Percentiles rank a stretch among this genome's conserved stretches.
These are phyloP conservation scores for Ploettnerulaceae sp. DNA, from an alignment of 2,329 filamentous ascomycete species.

Conservation along the genomic window DNA sequence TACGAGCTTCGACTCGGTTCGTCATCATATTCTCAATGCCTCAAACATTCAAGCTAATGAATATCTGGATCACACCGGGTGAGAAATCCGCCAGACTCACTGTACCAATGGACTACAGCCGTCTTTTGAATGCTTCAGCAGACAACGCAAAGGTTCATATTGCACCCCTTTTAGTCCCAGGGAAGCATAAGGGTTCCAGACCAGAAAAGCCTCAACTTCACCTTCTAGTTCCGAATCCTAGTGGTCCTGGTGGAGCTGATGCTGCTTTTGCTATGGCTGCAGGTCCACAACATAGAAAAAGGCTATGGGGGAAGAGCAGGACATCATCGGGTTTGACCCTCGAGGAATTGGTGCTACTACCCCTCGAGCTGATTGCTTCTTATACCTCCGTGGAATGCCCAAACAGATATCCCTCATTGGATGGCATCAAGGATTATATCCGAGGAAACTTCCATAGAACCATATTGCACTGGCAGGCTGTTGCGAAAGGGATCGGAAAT, in stretches of 20 bases:
- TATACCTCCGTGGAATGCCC: constrained; percentile 30
- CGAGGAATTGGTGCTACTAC: constrained; percentile 47
- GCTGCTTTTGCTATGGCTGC: constrained; percentile 28
- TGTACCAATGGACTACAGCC: constrained; percentile 44
- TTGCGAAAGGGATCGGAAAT: constrained; percentile 34
- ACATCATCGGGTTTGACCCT: constrained; percentile 46
- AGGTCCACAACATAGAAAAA: constrained; percentile 34
- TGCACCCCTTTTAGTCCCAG: constrained; percentile 26
- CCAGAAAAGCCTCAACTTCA: constrained; percentile 34
- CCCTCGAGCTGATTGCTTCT: constrained; percentile 49
- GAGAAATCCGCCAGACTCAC: constrained; percentile 43
- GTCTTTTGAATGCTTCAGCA: constrained; percentile 36
- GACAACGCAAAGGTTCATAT: constrained; percentile 30
- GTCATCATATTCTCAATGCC: background rate
- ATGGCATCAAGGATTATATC: constrained; percentile 35
- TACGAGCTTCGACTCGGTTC: background rate
- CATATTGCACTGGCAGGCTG: constrained; percentile 17
- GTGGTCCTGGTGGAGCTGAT: constrained; percentile 44
- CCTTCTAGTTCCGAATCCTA: constrained; percentile 44
- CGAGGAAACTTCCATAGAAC: constrained; percentile 34
- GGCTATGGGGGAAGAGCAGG: constrained; percentile 39
- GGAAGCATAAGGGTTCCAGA: constrained; percentile 18
- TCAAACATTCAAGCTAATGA: no score
- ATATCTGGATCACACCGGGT: constrained; percentile 43
- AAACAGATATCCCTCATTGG: constrained; percentile 21